These are phyloP conservation scores for Diaporthe citri DNA, from an alignment of 2,329 filamentous ascomycete species.

Conservation along the genomic window DNA sequence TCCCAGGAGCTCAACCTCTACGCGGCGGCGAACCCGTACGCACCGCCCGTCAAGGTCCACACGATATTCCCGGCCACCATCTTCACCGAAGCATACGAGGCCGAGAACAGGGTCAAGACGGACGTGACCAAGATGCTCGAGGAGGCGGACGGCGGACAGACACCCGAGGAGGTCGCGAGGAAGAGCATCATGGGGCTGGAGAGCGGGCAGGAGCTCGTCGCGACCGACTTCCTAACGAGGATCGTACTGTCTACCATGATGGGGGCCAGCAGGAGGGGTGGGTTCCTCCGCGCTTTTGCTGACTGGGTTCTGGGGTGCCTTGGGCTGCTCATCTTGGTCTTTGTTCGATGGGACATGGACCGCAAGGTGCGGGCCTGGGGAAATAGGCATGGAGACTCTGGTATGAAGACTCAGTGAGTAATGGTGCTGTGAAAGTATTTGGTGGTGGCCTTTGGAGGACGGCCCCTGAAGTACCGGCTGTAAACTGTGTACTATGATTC, in stretches of 20 bases:
- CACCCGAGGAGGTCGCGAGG: conserved; percentile 70
- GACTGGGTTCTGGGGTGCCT: conserved; percentile 53
- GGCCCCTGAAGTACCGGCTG: neutral
- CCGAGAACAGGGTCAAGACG: conserved; percentile 53
- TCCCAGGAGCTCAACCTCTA: conserved; percentile 67
- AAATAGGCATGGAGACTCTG: conserved; percentile 45
- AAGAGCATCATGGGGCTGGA: conserved; percentile 71
- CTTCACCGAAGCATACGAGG: conserved; percentile 64
- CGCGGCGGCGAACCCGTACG: conserved; percentile 45
- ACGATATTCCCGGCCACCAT: conserved; percentile 76
- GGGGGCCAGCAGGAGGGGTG: conserved; percentile 49
- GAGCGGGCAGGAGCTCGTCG: conserved; percentile 72
- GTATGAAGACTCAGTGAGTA: conserved; percentile 13
- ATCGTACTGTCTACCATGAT: conserved; percentile 64
- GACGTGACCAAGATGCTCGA: conserved; percentile 54
- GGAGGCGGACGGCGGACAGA: conserved; percentile 52
- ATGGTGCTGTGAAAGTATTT: neutral
- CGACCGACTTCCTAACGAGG: conserved; percentile 69
- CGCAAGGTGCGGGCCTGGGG: conserved; percentile 52
- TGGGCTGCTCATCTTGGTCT: conserved; percentile 51
- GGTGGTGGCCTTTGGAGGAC: neutral
- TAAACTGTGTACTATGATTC: neutral
- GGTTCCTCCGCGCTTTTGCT: conserved; percentile 46
- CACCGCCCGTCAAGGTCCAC: conserved; percentile 67
- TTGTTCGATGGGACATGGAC: conserved; percentile 55